Conservation (phyloP, 2,329 filamentous ascomycete species). For the Ophiosphaerella herpotricha region DNA sequence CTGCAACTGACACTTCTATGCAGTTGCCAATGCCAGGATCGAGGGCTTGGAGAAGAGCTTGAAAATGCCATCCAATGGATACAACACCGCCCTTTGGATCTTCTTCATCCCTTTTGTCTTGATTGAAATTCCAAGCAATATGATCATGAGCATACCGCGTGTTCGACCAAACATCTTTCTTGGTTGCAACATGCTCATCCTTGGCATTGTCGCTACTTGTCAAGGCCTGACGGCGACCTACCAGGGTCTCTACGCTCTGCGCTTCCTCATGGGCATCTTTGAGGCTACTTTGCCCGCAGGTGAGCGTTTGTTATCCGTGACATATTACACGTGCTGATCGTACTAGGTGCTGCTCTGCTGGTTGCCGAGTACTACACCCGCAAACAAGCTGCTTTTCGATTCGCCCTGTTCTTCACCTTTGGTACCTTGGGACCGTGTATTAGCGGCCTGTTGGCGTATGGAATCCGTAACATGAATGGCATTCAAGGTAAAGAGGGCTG, state of each 20-base stretch:
- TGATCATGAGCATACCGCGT: conserved; percentile 69
- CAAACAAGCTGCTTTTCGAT: conserved; percentile 58
- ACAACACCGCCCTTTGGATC: conserved; percentile 76
- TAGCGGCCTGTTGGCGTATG: conserved; percentile 57
- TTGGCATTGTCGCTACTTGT: conserved; percentile 58
- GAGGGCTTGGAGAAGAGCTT: conserved; percentile 62
- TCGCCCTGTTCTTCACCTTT: conserved; percentile 59
- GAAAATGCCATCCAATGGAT: conserved; percentile 65
- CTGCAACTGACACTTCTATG: conserved; percentile 6
- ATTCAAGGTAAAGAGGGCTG: conserved; percentile 28
- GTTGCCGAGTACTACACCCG: conserved; percentile 53
- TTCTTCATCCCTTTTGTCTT: conserved; percentile 86
- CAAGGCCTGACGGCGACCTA: conserved; percentile 37
- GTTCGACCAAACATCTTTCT: conserved; percentile 78
- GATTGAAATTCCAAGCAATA: conserved; percentile 76
- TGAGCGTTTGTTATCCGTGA: background rate
- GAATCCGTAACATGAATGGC: conserved; percentile 42
- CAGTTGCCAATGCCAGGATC: conserved; percentile 70
- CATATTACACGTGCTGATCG: background rate
- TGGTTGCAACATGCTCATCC: conserved; percentile 74
- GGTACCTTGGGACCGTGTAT: conserved; percentile 60
- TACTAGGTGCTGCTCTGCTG: conserved; percentile 30
- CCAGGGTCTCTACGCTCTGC: conserved; percentile 30
- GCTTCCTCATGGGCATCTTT: conserved; percentile 42
- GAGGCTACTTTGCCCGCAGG: conserved; percentile 39